Conservation (phyloP, 768 basidiomycete genomes). For the Gautieria morchelliformis region DNA sequence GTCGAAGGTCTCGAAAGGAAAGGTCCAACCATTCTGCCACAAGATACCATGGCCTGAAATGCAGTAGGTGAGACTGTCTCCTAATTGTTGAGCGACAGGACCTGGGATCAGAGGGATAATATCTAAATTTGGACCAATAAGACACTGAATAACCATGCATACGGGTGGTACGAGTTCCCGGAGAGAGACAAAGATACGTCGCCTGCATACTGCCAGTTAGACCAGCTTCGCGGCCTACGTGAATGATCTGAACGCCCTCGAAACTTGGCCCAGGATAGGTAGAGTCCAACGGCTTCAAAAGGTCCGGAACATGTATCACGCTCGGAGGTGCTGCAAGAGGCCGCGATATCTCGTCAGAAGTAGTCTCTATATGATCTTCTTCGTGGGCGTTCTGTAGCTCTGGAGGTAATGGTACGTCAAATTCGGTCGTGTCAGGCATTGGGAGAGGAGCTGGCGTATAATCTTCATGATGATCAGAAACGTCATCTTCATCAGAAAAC, state of each 20-base stretch:
- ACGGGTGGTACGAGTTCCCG: slow-evolving; percentile 6
- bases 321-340: slow-evolving; percentile 1
- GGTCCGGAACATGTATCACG: slow-evolving; percentile 2
- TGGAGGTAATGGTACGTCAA: not conserved
- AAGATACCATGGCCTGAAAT: slow-evolving; percentile 2
- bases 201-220: slow-evolving; percentile 4
- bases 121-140: not conserved
- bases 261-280: not conserved
- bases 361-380: not conserved
- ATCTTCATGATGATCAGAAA: no score
- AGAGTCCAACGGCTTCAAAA: not conserved
- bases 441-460: not conserved
- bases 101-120: not conserved
- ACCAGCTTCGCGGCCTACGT: slow-evolving; percentile 2
- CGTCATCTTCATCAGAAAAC: not conserved
- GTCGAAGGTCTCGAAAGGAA: slow-evolving; percentile 5
- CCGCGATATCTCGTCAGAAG: not conserved
- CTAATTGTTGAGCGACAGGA: slow-evolving; percentile 4
- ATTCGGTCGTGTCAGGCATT: slow-evolving; percentile 3
- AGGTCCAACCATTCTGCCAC: slow-evolving; percentile 9
- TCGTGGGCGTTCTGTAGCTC: not conserved
- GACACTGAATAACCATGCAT: not conserved
- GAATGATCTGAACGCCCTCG: not conserved
- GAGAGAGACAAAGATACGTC: slow-evolving; percentile 7
- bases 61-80: slow-evolving; percentile 5